These are phyloP conservation scores for Ophiostoma sp. DNA, from an alignment of 2,329 filamentous ascomycete genomes.

Conservation along the genomic window DNA sequence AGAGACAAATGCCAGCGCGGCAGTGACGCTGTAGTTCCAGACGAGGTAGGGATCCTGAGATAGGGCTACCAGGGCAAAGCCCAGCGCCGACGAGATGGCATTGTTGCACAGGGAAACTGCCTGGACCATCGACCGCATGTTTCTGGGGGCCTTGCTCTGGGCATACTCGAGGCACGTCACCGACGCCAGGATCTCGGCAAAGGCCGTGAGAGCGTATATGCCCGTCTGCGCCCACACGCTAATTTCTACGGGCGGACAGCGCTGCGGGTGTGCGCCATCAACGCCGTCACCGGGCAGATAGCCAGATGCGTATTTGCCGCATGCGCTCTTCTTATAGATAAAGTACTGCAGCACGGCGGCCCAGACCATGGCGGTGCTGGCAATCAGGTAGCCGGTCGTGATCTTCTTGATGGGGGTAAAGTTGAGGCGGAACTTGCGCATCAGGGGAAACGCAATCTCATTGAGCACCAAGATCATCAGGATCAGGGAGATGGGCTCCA, in stretches of 20 bases:
- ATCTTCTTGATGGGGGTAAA: conserved; percentile 71
- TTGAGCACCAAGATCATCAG: conserved; percentile 34
- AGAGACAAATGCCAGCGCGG: not conserved
- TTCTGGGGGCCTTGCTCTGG: conserved; percentile 52
- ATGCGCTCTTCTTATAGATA: conserved; percentile 60
- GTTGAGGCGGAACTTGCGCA: conserved; percentile 57
- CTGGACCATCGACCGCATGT: not conserved
- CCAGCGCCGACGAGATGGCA: conserved; percentile 63
- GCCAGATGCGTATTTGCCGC: conserved; percentile 47
- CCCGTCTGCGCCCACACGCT: conserved; percentile 33
- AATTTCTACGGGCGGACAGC: not conserved
- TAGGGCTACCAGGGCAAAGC: conserved; percentile 61
- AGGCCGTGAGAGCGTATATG: conserved; percentile 47
- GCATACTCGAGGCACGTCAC: conserved; percentile 68
- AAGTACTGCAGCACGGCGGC: conserved; percentile 54
- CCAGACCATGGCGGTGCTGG: conserved; percentile 55
- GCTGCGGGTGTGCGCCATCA: not conserved
- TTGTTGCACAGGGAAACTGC: conserved; percentile 26
- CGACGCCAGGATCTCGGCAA: conserved; percentile 51
- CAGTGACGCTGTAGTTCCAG: not conserved
- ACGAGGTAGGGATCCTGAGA: conserved; percentile 50
- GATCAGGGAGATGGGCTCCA: conserved; percentile 69
- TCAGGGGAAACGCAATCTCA: conserved; percentile 52
- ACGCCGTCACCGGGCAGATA: not conserved
- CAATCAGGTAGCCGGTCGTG: conserved; percentile 62